phyloP scores from a whole-genome alignment of 108 stramenopile genomes.

The Stephanodiscus minutulus region DNA sequence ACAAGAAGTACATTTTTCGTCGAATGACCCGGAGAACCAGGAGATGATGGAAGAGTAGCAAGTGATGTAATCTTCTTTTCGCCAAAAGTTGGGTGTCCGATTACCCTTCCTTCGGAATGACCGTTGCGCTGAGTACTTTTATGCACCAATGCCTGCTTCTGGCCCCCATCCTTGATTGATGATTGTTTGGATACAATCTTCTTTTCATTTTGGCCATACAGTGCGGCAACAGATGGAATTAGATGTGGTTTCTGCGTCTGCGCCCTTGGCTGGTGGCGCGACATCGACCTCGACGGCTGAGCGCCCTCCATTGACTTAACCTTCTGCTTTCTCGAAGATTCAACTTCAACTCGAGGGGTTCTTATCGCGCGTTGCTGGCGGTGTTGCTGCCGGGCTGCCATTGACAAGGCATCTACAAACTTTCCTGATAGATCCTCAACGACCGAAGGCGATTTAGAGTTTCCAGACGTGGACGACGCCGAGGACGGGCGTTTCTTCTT shows the following conservation, averaged over 20 bases:
- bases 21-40: neutral
- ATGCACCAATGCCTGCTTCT: neutral
- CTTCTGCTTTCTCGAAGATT: constrained; percentile 7
- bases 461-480: constrained; percentile 6
- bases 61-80: neutral
- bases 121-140: neutral
- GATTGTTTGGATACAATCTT: neutral
- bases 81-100: neutral
- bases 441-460: constrained; percentile 15
- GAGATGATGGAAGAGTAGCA: constrained; percentile 4
- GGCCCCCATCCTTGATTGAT: neutral
- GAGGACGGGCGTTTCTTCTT: constrained; percentile 19
- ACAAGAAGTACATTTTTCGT: constrained; percentile 18
- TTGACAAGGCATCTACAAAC: constrained; percentile 36
- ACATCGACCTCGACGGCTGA: neutral
- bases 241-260: constrained; percentile 6
- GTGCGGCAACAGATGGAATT: constrained; percentile 26
- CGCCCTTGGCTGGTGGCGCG: neutral
- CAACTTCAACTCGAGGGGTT: constrained; percentile 2
- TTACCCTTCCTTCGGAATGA: neutral
- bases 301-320: neutral
- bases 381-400: constrained; percentile 17
- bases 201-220: constrained; percentile 16
- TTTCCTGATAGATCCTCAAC: constrained; percentile 28
- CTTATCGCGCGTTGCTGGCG: neutral